Conservation (phyloP, 805 yeast species). For the Pichia exigua region DNA sequence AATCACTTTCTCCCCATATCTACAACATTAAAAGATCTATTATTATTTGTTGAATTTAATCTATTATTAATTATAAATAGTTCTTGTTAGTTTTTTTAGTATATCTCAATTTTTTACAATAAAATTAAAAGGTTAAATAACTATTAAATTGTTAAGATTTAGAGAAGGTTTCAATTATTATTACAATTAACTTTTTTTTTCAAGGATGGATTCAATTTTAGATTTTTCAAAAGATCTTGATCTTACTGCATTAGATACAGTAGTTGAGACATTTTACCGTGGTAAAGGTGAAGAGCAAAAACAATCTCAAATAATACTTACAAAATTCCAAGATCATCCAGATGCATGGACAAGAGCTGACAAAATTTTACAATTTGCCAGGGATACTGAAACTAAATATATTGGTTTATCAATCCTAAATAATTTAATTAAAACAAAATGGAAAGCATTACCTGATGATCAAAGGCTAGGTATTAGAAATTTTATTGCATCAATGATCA, state of each 20-base stretch:
- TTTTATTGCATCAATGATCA: slow-evolving; percentile 89
- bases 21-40: neutral
- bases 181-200: neutral
- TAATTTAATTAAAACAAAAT: slow-evolving; percentile 79
- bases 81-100: neutral
- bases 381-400: slow-evolving; percentile 82
- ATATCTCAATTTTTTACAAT: neutral
- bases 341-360: slow-evolving; percentile 96
- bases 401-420: slow-evolving; percentile 87
- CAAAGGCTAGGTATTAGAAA: slow-evolving; percentile 91
- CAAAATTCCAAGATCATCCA: slow-evolving; percentile 85
- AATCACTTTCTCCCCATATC: neutral
- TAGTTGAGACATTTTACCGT: slow-evolving; percentile 76
- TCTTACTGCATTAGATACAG: slow-evolving; percentile 67
- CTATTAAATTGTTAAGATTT: neutral
- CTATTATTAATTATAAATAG: neutral
- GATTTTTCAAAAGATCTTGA: slow-evolving; percentile 84
- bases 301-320: slow-evolving; percentile 62
- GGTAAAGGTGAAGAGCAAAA: slow-evolving; percentile 72
- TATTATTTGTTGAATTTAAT: neutral
- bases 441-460: slow-evolving; percentile 87
- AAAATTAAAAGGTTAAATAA: neutral
- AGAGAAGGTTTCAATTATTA: neutral
- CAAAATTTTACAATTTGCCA: slow-evolving; percentile 69
- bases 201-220: slow-evolving; percentile 71